Evolutionary conservation across 306 rosid species (phyloP), one percentile per base, ranked within the genome.

Genomic region (Styphnolobium japonicum): DNA sequence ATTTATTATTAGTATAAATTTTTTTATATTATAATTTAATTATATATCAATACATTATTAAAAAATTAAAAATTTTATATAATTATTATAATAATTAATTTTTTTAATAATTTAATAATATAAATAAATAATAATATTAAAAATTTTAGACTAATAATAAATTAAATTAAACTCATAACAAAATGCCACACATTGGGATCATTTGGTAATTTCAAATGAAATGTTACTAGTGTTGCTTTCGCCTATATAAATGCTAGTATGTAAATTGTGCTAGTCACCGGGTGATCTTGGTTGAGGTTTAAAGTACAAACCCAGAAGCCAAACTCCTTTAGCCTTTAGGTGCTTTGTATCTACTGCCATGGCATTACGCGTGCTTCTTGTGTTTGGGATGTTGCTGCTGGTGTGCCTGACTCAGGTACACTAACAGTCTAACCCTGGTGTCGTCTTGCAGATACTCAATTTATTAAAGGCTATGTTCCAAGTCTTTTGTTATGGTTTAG

Each of bases 331-430:
- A 3, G 1, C 2, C 1, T 40, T 25, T 61, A 48, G 16, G 18
- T 12, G 6, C 10, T 22, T 23, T 4, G 19, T 58, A 10, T 2
- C 12, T 31, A n/a, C 52, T 36, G 31, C 48, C 16, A 89, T 86
- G 90, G 79, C 90, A 12, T 2, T 53, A n/a, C 87, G 85, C 23
- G 12, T 55, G 31, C 53, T 89, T 75, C 29, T 77, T n/a, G 39
- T 87, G 9, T 14, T 87, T 1, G 75, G 78, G 10, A 18, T 81
- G 10, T 21, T 89, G 22, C 34, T 86, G 48, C 49, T 87, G 45
- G n/a, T 81, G 3, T 82, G 82, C 52, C 69, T 86, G 22, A 33
- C 76, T 2, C n/a, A 79, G 87, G 89, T 83, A 22, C 16, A 15
- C 62, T 42, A 23, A 21, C n/a, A n/a, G n/a, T 8, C 8, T n/a